Evolutionary conservation across 345 rosid genomes (phyloP).

Genomic region (Eucalyptus albens): DNA sequence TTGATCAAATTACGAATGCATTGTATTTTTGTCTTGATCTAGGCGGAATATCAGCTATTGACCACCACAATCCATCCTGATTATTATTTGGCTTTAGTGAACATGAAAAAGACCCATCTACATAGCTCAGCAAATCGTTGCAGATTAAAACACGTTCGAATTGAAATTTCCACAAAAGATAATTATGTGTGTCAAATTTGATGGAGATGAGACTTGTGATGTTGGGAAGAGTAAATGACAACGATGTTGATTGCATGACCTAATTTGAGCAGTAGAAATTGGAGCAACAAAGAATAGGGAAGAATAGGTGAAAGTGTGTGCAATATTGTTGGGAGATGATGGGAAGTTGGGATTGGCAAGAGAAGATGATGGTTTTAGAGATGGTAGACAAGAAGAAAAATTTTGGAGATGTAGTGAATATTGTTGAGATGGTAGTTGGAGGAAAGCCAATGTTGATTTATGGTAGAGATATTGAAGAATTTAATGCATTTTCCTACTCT

Average conservation of each 20-base stretch:
- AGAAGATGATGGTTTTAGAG: neutral
- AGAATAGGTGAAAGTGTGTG: neutral
- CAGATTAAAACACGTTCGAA: too few relatives aligned
- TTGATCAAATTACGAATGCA: too few relatives aligned
- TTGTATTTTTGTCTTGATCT: too few relatives aligned
- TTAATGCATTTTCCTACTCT: neutral
- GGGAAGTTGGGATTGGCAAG: neutral
- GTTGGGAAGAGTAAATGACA: neutral
- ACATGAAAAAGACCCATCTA: neutral
- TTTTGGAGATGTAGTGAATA: neutral
- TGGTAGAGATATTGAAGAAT: neutral
- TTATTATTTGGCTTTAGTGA: neutral
- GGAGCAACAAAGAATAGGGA: neutral
- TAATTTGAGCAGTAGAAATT: neutral
- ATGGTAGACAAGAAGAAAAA: neutral
- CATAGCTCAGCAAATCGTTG: neutral
- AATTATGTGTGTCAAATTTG: neutral
- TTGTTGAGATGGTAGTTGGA: neutral
- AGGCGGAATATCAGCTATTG: neutral
- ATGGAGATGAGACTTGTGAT: neutral
- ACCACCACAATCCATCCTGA: neutral
- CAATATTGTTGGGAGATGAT: neutral
- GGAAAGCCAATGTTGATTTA: neutral
- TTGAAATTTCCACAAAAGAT: too few relatives aligned
- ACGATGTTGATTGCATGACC: neutral